phyloP scores from a whole-genome alignment of 1,139 yeast genomes.

The Tardiomyces blankii region DNA sequence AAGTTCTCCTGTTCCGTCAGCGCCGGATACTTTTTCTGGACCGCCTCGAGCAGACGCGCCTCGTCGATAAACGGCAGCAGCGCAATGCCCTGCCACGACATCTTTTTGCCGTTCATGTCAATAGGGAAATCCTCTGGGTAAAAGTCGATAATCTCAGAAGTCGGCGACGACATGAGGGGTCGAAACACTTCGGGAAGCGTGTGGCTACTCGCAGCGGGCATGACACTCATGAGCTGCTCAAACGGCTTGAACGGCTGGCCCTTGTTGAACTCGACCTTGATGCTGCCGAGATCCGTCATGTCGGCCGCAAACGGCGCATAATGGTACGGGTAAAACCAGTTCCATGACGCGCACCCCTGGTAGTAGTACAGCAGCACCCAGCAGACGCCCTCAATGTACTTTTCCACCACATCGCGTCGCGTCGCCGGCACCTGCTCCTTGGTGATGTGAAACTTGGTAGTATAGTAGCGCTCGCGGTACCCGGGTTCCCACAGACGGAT shows the following conservation, averaged over 20 bases:
- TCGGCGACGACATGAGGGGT: slow-evolving; percentile 76
- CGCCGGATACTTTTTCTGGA: slow-evolving; percentile 48
- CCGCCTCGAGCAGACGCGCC: slow-evolving; percentile 55
- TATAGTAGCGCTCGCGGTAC: slow-evolving; percentile 71
- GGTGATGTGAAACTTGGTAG: slow-evolving; percentile 53
- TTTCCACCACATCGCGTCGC: slow-evolving; percentile 50
- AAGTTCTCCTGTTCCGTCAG: slow-evolving; percentile 57
- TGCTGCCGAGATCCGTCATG: slow-evolving; percentile 48
- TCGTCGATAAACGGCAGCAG: slow-evolving; percentile 92
- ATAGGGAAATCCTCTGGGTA: slow-evolving; percentile 85
- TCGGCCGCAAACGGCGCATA: slow-evolving; percentile 97
- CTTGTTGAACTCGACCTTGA: slow-evolving; percentile 49
- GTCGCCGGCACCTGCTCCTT: slow-evolving; percentile 47
- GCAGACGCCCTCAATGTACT: slow-evolving; percentile 86
- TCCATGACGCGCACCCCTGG: slow-evolving; percentile 98
- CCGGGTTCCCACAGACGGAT: slow-evolving; percentile 83
- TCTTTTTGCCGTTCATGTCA: slow-evolving; percentile 92
- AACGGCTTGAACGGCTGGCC: slow-evolving; percentile 87
- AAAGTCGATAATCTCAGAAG: slow-evolving; percentile 81
- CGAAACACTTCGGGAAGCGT: slow-evolving; percentile 77
- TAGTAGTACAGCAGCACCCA: slow-evolving; percentile 92
- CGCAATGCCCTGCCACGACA: slow-evolving; percentile 98
- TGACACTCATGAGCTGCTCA: slow-evolving; percentile 94
- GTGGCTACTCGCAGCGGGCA: slow-evolving; percentile 96
- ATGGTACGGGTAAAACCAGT: slow-evolving; percentile 95